Percentiles rank a stretch among this genome's conserved stretches.
These are phyloP conservation scores for Lentinula detonsa DNA, from an alignment of 768 basidiomycete species.

Conservation along the genomic window DNA sequence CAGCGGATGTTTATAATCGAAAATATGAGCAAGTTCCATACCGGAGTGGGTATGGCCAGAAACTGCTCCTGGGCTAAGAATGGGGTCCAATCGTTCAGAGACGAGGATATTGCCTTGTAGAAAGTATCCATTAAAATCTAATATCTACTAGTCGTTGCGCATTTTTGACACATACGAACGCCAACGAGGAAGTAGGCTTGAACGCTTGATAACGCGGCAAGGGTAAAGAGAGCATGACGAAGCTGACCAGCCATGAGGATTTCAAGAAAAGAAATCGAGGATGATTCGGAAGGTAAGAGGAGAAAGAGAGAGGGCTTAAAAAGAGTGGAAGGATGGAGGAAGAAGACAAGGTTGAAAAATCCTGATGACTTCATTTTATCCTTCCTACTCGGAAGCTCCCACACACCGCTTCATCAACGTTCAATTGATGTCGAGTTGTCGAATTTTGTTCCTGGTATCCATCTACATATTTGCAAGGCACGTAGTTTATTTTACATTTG, in stretches of 20 bases:
- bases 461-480: neutral
- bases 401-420: neutral
- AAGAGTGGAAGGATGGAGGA: neutral
- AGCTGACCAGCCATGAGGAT: constrained; percentile 5
- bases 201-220: constrained; percentile 4
- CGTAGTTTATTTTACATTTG: neutral
- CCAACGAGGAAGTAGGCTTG: constrained; percentile 9
- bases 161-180: neutral
- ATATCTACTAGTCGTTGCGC: neutral
- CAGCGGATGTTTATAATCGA: neutral
- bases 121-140: constrained; percentile 10
- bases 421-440: neutral
- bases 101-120: constrained; percentile 37
- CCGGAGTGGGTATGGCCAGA: constrained; percentile 44
- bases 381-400: neutral
- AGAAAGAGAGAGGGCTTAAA: neutral
- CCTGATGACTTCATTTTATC: neutral
- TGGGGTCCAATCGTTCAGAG: constrained; percentile 44
- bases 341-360: neutral
- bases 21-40: constrained; percentile 13
- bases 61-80: constrained; percentile 40
- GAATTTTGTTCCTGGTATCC: neutral
- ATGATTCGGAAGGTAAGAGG: neutral
- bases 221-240: constrained; percentile 2
- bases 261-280: neutral